Conservation (phyloP, 164 flowering plant species). For the Kalanchoe fedtschenkoi region DNA sequence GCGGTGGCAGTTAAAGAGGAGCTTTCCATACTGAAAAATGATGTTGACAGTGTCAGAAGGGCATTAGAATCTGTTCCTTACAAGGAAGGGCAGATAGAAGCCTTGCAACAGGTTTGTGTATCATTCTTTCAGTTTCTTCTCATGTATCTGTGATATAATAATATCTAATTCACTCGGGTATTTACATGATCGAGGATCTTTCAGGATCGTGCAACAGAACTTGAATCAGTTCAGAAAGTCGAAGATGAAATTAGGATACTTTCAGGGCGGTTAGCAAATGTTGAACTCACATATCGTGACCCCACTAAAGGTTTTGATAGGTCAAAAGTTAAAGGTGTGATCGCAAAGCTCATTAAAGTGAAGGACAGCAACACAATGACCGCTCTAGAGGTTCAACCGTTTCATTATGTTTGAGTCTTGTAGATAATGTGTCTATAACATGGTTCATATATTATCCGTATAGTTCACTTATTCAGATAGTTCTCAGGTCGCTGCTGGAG, state of each 20-base stretch:
- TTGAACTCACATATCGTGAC: slow-evolving; percentile 67
- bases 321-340: slow-evolving; percentile 95
- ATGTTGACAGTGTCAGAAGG: slow-evolving; percentile 44
- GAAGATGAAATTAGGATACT: slow-evolving; percentile 59
- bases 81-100: slow-evolving; percentile 77
- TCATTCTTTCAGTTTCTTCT: not conserved
- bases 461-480: not conserved
- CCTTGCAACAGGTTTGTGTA: slow-evolving; percentile 54
- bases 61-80: slow-evolving; percentile 56
- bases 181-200: slow-evolving; percentile 5
- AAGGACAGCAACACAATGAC: slow-evolving; percentile 74
- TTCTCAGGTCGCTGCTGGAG: slow-evolving; percentile 88
- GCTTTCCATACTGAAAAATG: slow-evolving; percentile 44
- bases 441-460: not conserved
- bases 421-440: not conserved
- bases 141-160: not conserved
- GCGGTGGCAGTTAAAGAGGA: slow-evolving; percentile 71
- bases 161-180: not conserved
- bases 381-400: slow-evolving; percentile 69
- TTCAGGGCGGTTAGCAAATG: slow-evolving; percentile 58
- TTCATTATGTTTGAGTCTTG: not conserved
- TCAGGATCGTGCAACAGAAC: slow-evolving; percentile 67
- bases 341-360: slow-evolving; percentile 85
- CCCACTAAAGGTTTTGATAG: slow-evolving; percentile 72
- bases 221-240: slow-evolving; percentile 58